Conservation (phyloP, 345 rosid genomes). For the Arabidopsis arenosa region DNA sequence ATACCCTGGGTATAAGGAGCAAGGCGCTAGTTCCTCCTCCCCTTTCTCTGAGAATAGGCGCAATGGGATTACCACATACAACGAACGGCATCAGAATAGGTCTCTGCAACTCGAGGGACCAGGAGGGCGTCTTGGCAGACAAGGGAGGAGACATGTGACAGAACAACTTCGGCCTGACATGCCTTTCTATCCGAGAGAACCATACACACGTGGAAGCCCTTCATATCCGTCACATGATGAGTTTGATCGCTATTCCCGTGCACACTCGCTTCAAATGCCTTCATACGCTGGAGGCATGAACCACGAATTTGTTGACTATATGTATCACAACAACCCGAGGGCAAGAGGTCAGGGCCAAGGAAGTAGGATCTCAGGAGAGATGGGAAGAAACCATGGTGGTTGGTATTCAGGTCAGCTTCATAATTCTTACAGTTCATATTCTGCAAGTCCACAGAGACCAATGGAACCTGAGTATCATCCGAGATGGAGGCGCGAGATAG, state of each 20-base stretch:
- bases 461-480: conserved; percentile 53
- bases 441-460: conserved; percentile 64
- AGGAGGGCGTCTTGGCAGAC: conserved; percentile 48
- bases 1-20: conserved; percentile 40
- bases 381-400: conserved; percentile 47
- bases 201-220: conserved; percentile 55
- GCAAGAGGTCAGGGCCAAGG: conserved; percentile 48
- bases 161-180: conserved; percentile 49
- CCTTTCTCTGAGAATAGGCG: conserved; percentile 42
- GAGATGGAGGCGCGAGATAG: conserved; percentile 47
- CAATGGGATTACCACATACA: conserved; percentile 38
- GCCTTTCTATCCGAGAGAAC: conserved; percentile 51
- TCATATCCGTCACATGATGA: conserved; percentile 53
- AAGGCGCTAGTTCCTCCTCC: conserved; percentile 46
- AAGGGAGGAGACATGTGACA: conserved; percentile 49
- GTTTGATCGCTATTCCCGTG: conserved; percentile 45
- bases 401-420: conserved; percentile 49
- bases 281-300: conserved; percentile 44
- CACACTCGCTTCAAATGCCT: conserved; percentile 50
- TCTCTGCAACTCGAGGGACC: conserved; percentile 48
- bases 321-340: conserved; percentile 36
- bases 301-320: conserved; percentile 34
- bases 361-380: conserved; percentile 57
- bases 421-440: conserved; percentile 53
- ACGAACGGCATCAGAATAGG: conserved; percentile 46